A percentile compares a stretch with the other conserved stretches of the same genome.
Evolutionary conservation across 139 green algal species (phyloP).

Genomic region (Astrephomene gubernaculifera): DNA sequence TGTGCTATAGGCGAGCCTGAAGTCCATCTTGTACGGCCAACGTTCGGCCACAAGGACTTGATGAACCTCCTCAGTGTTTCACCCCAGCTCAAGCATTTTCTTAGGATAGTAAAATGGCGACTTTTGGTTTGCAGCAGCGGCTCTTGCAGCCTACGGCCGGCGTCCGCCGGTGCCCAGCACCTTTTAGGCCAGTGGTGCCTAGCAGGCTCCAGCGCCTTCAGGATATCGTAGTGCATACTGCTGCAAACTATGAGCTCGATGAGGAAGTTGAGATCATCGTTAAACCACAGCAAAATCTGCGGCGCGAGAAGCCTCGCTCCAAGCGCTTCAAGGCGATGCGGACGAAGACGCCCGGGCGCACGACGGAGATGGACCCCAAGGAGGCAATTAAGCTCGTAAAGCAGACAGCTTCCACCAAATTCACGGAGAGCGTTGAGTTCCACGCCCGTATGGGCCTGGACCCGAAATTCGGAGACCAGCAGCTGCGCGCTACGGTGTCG

Average conservation of each 20-base stretch:
- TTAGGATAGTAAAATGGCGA: slow-evolving; percentile 36
- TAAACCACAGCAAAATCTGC: slow-evolving; percentile 16
- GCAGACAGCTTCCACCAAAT: slow-evolving; percentile 89
- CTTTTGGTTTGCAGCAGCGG: slow-evolving; percentile 33
- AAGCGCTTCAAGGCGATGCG: slow-evolving; percentile 68
- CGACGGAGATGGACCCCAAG: slow-evolving; percentile 64
- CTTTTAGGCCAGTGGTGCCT: slow-evolving; percentile 10
- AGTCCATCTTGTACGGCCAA: too few relatives aligned
- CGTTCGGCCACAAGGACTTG: too few relatives aligned
- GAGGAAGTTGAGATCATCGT: not conserved
- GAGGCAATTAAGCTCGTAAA: slow-evolving; percentile 81
- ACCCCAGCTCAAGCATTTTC: too few relatives aligned
- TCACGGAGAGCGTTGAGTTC: slow-evolving; percentile 96
- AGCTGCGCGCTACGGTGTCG: slow-evolving; percentile 96
- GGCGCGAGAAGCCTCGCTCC: slow-evolving; percentile 55
- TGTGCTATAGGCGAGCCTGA: too few relatives aligned
- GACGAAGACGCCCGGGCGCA: slow-evolving; percentile 57
- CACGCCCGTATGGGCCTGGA: slow-evolving; percentile 90
- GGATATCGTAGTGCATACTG: slow-evolving; percentile 13
- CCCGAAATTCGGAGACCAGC: slow-evolving; percentile 98
- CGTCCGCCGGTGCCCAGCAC: slow-evolving; percentile 3
- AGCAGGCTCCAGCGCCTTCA: slow-evolving; percentile 20
- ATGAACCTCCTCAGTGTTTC: too few relatives aligned
- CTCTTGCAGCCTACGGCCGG: slow-evolving; percentile 35
- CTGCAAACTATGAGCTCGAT: not conserved